Percentiles rank a stretch among this genome's conserved stretches.
Evolutionary conservation across 331 rosid genomes (phyloP).

Genomic region (Saraca asoca): DNA sequence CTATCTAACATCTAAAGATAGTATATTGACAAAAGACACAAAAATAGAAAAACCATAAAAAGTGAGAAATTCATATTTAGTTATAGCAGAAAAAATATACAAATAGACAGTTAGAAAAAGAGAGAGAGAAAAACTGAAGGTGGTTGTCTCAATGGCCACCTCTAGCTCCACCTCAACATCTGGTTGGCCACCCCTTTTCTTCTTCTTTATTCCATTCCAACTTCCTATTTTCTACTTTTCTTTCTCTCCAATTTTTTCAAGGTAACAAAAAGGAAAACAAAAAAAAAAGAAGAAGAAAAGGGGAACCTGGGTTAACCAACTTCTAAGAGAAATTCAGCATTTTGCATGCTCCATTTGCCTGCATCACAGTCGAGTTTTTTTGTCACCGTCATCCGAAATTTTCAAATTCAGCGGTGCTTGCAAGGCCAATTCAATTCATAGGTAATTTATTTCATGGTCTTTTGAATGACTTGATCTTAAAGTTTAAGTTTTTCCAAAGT

Average conservation of each 20-base stretch:
- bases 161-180: constrained; percentile 53
- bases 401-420: constrained; percentile 40
- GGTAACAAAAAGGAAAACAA: constrained; percentile 11
- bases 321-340: background rate
- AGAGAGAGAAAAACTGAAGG: constrained; percentile 28
- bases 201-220: constrained; percentile 20
- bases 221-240: constrained; percentile 27
- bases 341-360: constrained; percentile 28
- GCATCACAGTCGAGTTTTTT: constrained; percentile 42
- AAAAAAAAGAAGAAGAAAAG: background rate
- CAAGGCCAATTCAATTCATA: constrained; percentile 2
- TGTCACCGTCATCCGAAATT: background rate
- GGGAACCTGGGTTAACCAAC: constrained; percentile 27
- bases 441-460: background rate
- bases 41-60: background rate
- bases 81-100: constrained; percentile 25
- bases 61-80: constrained; percentile 24
- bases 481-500: background rate
- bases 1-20: constrained; percentile 5
- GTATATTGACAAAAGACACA: background rate
- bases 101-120: background rate
- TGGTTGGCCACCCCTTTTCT: constrained; percentile 45
- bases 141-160: constrained; percentile 72
- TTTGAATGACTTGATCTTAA: background rate
- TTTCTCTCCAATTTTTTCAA: constrained; percentile 43